Percentiles rank a stretch among this genome's conserved stretches.
Evolutionary conservation across 768 basidiomycete species (phyloP).

Genomic region (Lactarius pseudohatsudake): DNA sequence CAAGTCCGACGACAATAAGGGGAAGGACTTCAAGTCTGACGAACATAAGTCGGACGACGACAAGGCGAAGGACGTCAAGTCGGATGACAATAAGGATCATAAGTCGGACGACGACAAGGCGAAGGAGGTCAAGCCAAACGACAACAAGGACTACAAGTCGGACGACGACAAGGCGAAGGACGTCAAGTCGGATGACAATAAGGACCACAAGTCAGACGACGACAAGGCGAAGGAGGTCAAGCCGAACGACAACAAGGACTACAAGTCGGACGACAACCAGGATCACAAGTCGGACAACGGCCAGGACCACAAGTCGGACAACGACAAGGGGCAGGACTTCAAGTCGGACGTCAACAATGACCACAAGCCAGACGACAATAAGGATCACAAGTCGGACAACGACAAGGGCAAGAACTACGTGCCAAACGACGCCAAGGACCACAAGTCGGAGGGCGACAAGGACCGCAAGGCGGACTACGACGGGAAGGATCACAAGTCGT

Average conservation of each 20-base stretch:
- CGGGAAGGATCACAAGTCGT: no score
- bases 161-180: not conserved
- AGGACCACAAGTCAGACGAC: not conserved
- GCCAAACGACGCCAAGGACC: not conserved
- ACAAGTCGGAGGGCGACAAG: not conserved
- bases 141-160: not conserved
- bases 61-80: not conserved
- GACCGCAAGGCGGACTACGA: not conserved
- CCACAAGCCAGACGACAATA: not conserved
- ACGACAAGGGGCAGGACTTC: not conserved
- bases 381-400: not conserved
- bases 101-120: not conserved
- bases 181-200: no score
- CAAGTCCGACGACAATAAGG: not conserved
- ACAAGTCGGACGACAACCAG: not conserved
- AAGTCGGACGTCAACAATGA: not conserved
- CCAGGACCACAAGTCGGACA: not conserved
- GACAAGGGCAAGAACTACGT: not conserved
- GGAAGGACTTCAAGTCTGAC: not conserved
- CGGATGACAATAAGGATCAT: not conserved
- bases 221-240: not conserved
- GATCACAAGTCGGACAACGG: not conserved
- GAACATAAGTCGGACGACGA: not conserved
- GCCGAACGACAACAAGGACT: not conserved
- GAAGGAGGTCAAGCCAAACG: not conserved